Evolutionary conservation across 2,329 filamentous ascomycete genomes (phyloP).

Genomic region (Taxawa tesnikishii): DNA sequence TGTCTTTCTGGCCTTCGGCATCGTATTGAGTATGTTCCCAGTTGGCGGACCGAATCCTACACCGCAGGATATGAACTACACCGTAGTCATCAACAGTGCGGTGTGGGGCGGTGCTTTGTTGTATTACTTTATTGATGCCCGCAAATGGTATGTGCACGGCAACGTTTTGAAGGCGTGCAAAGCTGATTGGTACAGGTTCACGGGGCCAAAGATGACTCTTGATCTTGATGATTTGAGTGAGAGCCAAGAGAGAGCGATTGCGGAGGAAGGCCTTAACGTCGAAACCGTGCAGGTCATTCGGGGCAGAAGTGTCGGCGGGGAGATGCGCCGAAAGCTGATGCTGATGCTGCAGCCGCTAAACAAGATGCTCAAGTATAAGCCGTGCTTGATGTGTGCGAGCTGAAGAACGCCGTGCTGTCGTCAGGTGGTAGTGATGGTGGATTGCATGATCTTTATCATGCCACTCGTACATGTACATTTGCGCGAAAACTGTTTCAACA

Average conservation of each 20-base stretch:
- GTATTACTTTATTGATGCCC: slow-evolving; percentile 45
- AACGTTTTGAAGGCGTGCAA: slow-evolving; percentile 3
- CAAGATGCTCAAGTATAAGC: too few species aligned
- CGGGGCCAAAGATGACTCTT: slow-evolving; percentile 46
- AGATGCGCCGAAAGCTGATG: not conserved
- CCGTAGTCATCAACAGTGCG: slow-evolving; percentile 46
- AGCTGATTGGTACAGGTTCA: slow-evolving; percentile 29
- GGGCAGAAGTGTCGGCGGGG: not conserved
- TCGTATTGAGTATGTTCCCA: slow-evolving; percentile 48
- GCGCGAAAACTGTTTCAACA: too few species aligned
- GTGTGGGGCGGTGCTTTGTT: slow-evolving; percentile 45
- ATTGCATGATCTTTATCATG: too few species aligned
- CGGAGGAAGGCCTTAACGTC: slow-evolving; percentile 13
- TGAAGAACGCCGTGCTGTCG: too few species aligned
- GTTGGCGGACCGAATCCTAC: slow-evolving; percentile 40
- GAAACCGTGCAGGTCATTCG: not conserved
- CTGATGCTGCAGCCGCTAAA: too few species aligned
- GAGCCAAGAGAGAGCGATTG: slow-evolving; percentile 14
- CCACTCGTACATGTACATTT: too few species aligned
- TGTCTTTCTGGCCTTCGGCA: slow-evolving; percentile 42
- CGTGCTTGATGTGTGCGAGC: too few species aligned
- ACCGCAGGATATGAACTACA: slow-evolving; percentile 47
- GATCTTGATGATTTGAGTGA: slow-evolving; percentile 18
- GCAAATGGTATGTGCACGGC: slow-evolving; percentile 35
- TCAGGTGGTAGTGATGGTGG: too few species aligned